Base-by-base conservation (phyloP, 2,329 filamentous ascomycete genomes). In the Spiromastix sp. region DNA sequence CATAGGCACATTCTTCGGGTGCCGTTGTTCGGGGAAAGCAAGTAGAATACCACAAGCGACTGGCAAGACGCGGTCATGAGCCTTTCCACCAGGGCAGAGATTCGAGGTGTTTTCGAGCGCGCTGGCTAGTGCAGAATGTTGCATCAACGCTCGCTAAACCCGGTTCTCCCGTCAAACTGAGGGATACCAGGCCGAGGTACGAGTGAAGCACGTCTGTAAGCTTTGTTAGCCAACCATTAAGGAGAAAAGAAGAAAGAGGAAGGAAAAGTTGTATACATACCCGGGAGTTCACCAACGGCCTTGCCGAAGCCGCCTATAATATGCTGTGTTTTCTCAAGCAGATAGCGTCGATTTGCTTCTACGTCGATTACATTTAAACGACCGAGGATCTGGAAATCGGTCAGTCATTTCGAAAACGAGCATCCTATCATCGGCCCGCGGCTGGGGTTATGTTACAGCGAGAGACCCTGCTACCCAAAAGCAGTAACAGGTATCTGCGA, bases 401-500 rank as follows among this genome's bases (percentile, higher is more conserved):
- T 43, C 17, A 35, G 51, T 39, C 8, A n/a, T n/a, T n/a, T n/a
- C n/a, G n/a, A n/a, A n/a, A n/a, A n/a, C n/a, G n/a, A n/a, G n/a
- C n/a, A n/a, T n/a, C n/a, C n/a, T n/a, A n/a, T n/a, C n/a, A n/a
- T n/a, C n/a, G n/a, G n/a, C n/a, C n/a, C n/a, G n/a, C n/a, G n/a
- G n/a, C n/a, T n/a, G n/a, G n/a, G n/a, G n/a, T n/a, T n/a, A n/a
- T n/a, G n/a, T 48, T 57, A 70, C 67, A 39, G 57, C 54, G 33
- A 72, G 55, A 33, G 85, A 76, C 2, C 76, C 85, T 3, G 72
- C 71, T 1, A 84, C 85, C 91, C 91, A 98, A 68, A 89, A 98
- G 15, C 77, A 81, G 58, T 98, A 98, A 61, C 91, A 98, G 1
- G 91, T 96, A 60, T 98, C 91, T 7, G 84, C 82, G 31, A 79